Conservation (phyloP, 768 basidiomycete genomes). For the Boletus vinaceobasis region DNA sequence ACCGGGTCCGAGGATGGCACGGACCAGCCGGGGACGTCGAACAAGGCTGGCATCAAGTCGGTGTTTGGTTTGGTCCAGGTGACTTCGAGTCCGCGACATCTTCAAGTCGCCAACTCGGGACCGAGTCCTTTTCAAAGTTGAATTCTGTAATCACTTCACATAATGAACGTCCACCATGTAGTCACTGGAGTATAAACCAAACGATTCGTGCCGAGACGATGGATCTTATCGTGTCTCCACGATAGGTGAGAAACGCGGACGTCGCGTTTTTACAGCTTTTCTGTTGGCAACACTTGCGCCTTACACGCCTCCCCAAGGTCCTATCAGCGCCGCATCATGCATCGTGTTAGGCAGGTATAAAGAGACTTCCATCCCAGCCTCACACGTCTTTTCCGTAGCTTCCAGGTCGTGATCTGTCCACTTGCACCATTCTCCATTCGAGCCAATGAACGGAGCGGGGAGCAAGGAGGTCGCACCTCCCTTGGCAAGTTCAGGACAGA, state of each 20-base stretch:
- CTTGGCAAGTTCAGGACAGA: constrained; percentile 4
- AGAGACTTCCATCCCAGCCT: background rate
- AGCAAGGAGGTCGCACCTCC: background rate
- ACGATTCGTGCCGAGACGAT: background rate
- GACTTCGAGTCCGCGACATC: constrained; percentile 1
- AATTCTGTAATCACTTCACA: background rate
- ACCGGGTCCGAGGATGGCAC: constrained; percentile 44
- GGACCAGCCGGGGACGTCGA: constrained; percentile 71
- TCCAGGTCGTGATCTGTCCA: background rate
- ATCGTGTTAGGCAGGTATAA: constrained; percentile 19
- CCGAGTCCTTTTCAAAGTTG: too few relatives aligned
- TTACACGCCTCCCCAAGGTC: constrained; percentile 14
- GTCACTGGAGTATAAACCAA: background rate
- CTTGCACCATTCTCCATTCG: background rate
- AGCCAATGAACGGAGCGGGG: constrained; percentile 11
- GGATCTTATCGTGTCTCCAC: background rate
- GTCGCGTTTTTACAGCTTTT: constrained; percentile 14
- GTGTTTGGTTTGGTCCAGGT: constrained; percentile 3
- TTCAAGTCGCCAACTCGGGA: too few relatives aligned
- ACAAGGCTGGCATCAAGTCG: constrained; percentile 37
- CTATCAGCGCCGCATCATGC: constrained; percentile 8
- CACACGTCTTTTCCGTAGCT: background rate
- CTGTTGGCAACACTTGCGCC: background rate
- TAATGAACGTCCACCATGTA: background rate
- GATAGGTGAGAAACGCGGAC: constrained; percentile 17